Conservation (phyloP, 176 grass and related monocot species). For the Oryza coarctata region DNA sequence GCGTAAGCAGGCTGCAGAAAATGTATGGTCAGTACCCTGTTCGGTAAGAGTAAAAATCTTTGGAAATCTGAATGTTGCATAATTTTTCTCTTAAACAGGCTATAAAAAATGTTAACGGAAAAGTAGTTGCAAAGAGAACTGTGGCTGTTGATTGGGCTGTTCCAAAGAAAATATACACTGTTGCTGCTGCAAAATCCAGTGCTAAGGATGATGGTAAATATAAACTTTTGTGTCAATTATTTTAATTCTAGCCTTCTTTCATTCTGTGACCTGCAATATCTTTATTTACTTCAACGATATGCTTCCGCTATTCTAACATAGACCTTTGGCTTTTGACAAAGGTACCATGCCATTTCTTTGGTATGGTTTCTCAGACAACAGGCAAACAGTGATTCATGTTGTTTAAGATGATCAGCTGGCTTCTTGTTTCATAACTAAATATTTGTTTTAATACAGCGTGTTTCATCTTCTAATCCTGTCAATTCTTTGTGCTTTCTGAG, state of each 20-base stretch:
- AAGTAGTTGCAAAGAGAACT: constrained; percentile 69
- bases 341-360: neutral
- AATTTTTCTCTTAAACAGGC: constrained; percentile 57
- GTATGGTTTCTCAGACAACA: constrained; percentile 10
- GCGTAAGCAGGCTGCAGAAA: constrained; percentile 93
- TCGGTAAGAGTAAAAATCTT: constrained; percentile 29
- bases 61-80: constrained; percentile 22
- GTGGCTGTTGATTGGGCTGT: constrained; percentile 98
- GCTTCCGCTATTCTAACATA: neutral
- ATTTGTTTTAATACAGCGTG: neutral
- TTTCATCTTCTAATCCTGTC: neutral
- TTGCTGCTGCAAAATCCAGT: constrained; percentile 63
- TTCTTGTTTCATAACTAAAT: constrained; percentile 2
- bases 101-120: constrained; percentile 89
- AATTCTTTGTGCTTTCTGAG: constrained; percentile 9
- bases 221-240: constrained; percentile 6
- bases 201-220: constrained; percentile 59
- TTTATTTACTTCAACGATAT: constrained; percentile 10
- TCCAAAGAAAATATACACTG: constrained; percentile 80
- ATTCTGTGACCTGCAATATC: constrained; percentile 7
- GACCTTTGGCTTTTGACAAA: neutral
- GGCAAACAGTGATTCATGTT: neutral
- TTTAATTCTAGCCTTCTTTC: neutral
- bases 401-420: constrained; percentile 6
- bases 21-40: constrained; percentile 55